Percentiles rank a stretch among this genome's conserved stretches.
phyloP scores from a whole-genome alignment of 1,284 basidiomycete species.

The Ganoderma resinaceum region DNA sequence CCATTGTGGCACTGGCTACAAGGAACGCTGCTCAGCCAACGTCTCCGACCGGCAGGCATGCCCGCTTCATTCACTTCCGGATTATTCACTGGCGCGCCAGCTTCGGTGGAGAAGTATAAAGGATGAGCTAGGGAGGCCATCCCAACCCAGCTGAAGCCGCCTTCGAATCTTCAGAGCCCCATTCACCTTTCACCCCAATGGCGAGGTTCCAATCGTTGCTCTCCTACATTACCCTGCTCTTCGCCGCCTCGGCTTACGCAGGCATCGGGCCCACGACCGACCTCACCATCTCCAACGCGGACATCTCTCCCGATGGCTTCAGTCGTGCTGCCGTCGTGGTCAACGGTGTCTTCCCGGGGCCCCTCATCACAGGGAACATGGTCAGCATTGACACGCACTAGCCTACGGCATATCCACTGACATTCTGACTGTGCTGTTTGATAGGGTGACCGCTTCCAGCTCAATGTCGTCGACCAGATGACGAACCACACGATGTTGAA shows the following conservation, averaged over 20 bases:
- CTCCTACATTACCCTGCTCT: conserved; percentile 20
- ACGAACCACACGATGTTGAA: conserved; percentile 44
- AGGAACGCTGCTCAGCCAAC: conserved; percentile 6
- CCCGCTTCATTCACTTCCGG: background rate
- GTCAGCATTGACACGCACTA: conserved; percentile 15
- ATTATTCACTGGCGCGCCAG: conserved; percentile 7
- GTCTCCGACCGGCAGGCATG: background rate
- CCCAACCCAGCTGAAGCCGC: conserved; percentile 17
- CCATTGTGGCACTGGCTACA: conserved; percentile 5
- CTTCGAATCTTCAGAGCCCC: conserved; percentile 15
- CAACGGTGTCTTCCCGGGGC: conserved; percentile 34
- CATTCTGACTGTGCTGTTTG: background rate
- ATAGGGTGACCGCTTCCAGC: conserved; percentile 37
- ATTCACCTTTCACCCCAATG: conserved; percentile 14
- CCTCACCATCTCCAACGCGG: conserved; percentile 31
- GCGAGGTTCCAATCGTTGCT: conserved; percentile 26
- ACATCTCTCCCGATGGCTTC: conserved; percentile 36
- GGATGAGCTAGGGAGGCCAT: background rate
- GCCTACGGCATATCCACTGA: background rate
- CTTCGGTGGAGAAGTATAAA: conserved; percentile 19
- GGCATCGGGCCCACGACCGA: conserved; percentile 32
- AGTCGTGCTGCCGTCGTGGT: conserved; percentile 34
- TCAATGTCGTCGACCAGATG: conserved; percentile 45
- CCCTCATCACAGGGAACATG: conserved; percentile 35
- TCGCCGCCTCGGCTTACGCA: conserved; percentile 20